These are phyloP conservation scores for Dioscorea cayenensis DNA, from an alignment of 116 monocot species.

Conservation along the genomic window DNA sequence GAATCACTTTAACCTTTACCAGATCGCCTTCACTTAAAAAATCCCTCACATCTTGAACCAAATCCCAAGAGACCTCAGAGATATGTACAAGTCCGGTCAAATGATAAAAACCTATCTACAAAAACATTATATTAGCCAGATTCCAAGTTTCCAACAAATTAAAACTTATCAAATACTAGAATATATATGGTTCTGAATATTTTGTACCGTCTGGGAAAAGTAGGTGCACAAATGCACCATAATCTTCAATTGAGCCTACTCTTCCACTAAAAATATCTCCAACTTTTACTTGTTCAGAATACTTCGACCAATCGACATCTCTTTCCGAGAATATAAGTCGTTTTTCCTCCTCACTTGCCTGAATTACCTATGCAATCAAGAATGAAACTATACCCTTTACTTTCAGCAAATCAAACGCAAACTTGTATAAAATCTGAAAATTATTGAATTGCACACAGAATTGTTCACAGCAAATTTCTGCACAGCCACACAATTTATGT, in stretches of 20 bases:
- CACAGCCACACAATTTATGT: too few relatives aligned
- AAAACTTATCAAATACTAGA: too few relatives aligned
- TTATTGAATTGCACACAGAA: too few relatives aligned
- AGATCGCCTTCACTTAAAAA: slow-evolving; percentile 59
- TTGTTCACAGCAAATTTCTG: too few relatives aligned
- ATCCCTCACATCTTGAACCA: slow-evolving; percentile 90
- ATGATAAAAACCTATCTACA: slow-evolving; percentile 54
- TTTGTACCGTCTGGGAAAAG: slow-evolving; percentile 76
- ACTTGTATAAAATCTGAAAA: too few relatives aligned
- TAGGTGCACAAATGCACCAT: slow-evolving; percentile 90
- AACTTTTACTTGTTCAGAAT: slow-evolving; percentile 45
- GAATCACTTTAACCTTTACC: slow-evolving; percentile 75
- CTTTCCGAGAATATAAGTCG: slow-evolving; percentile 85
- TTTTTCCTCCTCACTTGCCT: slow-evolving; percentile 65
- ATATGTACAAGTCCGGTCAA: slow-evolving; percentile 90
- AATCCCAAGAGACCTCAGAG: slow-evolving; percentile 95
- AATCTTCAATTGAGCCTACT: slow-evolving; percentile 74
- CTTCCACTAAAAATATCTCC: slow-evolving; percentile 65
- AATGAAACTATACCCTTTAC: background rate
- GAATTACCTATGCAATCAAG: slow-evolving; percentile 37
- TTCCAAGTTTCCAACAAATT: background rate
- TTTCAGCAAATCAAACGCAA: too few relatives aligned
- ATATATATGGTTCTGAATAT: too few relatives aligned
- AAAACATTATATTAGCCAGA: background rate
- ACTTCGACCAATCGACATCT: slow-evolving; percentile 67